Percentiles rank a stretch among this genome's conserved stretches.
phyloP scores from a whole-genome alignment of 73 alveolate genomes.

The Tetrahymena malaccensis region DNA sequence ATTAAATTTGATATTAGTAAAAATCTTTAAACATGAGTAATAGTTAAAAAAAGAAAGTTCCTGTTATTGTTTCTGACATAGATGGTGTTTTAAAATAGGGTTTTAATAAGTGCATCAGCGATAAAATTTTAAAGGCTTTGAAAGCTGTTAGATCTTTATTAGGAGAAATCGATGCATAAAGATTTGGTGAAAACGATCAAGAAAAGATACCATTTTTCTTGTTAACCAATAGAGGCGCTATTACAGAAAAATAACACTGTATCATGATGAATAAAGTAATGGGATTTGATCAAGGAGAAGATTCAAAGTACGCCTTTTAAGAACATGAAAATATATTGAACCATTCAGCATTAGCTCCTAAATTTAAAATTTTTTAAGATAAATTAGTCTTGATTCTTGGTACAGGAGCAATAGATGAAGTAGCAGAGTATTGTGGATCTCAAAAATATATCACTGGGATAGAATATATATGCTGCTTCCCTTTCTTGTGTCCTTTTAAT shows the following conservation, averaged over 20 bases:
- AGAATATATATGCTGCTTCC: conserved; percentile 43
- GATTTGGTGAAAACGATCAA: neutral
- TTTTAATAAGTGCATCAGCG: neutral
- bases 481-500: conserved; percentile 15
- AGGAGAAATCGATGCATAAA: neutral
- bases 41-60: conserved; percentile 24
- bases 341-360: conserved; percentile 53
- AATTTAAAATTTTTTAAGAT: conserved; percentile 24
- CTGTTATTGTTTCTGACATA: conserved; percentile 64
- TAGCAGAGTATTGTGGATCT: conserved; percentile 49
- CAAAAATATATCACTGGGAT: conserved; percentile 36
- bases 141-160: neutral
- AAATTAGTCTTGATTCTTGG: conserved; percentile 52
- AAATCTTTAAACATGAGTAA: neutral
- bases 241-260: conserved; percentile 45
- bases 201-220: conserved; percentile 47
- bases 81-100: conserved; percentile 71
- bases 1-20: neutral
- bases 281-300: neutral
- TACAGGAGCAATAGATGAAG: conserved; percentile 36
- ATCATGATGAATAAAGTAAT: conserved; percentile 27
- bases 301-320: neutral
- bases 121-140: neutral
- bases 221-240: conserved; percentile 72
- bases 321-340: conserved; percentile 48